Evolutionary conservation across 2,329 filamentous ascomycete species (phyloP), one percentile per base, ranked within the genome.

Genomic region (Colletotrichum sidae): DNA sequence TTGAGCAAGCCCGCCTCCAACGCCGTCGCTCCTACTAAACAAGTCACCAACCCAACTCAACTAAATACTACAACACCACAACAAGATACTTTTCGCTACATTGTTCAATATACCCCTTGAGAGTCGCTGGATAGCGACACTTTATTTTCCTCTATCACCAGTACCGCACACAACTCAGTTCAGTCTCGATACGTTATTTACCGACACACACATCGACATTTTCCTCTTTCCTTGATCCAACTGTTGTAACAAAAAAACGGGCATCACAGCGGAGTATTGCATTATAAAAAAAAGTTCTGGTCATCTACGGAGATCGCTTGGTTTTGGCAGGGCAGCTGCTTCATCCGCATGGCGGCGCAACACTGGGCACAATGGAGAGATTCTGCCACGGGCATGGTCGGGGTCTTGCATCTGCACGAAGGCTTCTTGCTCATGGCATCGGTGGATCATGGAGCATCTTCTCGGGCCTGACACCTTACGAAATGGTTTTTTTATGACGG

Each of bases 1-100:
- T 97, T 76, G 94, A 97, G 78, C 92, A 94, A 70, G 90, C 91
- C 63, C 86, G 92, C 67, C 75, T 83, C 59, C 84, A 87, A 72
- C 84, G 86, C 70, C 80, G 86, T 72, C 79, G 88, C 80, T 85
- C 86, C 37, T 82, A 84, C 74, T 88, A 83, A 74, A 67, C 59
- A 25, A 3, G 25, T 5, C 46, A 49, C 45, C 8, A 66, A 9
- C 8, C 51, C 35, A 38, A 57, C 55, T 5, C 25, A 25, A 25
- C 1, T 25, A 25, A 25, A 25, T 25, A 25, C 45, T 15, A 46
- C 56, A 56, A 60, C 64, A 70, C 47, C 41, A 68, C 67, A 68
- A 69, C 56, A 69, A 68, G 72, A 71, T 69, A 70, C 61, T 72
- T 71, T 70, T 61, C 69, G 55, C 62, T 58, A 66, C 57, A 68